Conservation (phyloP, 2,329 filamentous ascomycete genomes). For the Cytospora mali region DNA sequence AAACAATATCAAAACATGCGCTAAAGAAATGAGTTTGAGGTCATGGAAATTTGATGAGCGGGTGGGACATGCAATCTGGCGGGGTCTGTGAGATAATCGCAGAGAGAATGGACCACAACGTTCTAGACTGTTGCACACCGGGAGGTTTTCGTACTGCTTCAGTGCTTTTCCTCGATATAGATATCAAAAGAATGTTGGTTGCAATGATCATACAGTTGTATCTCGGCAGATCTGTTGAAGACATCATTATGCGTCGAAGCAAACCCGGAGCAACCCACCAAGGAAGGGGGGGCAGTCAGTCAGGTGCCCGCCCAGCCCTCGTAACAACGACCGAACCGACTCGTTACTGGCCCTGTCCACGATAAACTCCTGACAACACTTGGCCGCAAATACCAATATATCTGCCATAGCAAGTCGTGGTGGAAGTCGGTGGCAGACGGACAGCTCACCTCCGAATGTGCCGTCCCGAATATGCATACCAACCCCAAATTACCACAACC, state of each 20-base stretch:
- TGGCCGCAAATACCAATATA: no score
- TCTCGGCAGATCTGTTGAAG: not conserved
- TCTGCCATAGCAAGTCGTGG: not conserved
- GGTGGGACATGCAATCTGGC: not conserved
- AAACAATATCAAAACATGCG: not conserved
- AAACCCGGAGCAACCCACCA: not conserved
- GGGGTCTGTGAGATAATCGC: not conserved
- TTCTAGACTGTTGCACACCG: not conserved
- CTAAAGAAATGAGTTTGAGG: not conserved
- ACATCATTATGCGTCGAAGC: not conserved
- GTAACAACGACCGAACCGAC: not conserved
- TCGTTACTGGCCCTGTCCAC: no score
- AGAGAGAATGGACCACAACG: not conserved
- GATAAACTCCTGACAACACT: no score
- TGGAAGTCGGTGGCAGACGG: not conserved
- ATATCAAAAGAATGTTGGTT: no score
- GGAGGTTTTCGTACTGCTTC: not conserved
- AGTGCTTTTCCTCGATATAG: no score
- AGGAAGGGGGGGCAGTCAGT: no score
- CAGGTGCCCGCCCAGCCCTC: no score
- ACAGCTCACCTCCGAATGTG: not conserved
- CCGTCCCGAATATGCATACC: not conserved
- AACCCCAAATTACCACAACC: not conserved
- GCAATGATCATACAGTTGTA: no score
- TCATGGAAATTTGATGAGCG: slow-evolving; percentile 2